phyloP scores from a whole-genome alignment of 2,329 filamentous ascomycete genomes.

The Elsinoe batatas region DNA sequence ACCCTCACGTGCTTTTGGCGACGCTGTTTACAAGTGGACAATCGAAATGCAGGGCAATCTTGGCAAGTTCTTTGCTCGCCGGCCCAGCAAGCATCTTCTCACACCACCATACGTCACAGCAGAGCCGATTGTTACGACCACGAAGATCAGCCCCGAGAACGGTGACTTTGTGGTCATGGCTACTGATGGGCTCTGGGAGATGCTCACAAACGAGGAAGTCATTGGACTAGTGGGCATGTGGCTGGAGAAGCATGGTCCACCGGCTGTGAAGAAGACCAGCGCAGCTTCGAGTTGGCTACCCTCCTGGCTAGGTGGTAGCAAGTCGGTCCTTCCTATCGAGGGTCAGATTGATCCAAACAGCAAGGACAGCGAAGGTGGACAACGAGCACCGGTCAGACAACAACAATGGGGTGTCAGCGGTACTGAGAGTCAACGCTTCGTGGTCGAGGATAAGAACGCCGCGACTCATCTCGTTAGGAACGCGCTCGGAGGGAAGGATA shows the following conservation, averaged over 20 bases:
- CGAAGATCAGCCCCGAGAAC: conserved; percentile 76
- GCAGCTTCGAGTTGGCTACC: conserved; percentile 55
- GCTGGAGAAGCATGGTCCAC: conserved; percentile 58
- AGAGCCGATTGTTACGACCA: conserved; percentile 88
- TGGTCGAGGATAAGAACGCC: conserved; percentile 89
- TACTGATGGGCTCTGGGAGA: conserved; percentile 96
- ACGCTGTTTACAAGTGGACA: conserved; percentile 95
- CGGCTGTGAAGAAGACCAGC: not conserved
- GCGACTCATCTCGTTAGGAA: conserved; percentile 94
- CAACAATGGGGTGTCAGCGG: conserved; percentile 80
- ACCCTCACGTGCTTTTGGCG: conserved; percentile 87
- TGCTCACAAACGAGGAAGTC: conserved; percentile 97
- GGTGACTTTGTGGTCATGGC: conserved; percentile 95
- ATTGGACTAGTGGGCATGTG: conserved; percentile 93
- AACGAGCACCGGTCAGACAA: conserved; percentile 78
- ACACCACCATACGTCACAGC: conserved; percentile 96
- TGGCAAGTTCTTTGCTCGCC: conserved; percentile 76
- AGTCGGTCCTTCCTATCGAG: conserved; percentile 63
- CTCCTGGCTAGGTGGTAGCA: conserved; percentile 48
- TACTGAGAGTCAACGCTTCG: conserved; percentile 68
- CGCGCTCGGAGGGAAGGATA: conserved; percentile 83
- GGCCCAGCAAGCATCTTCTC: conserved; percentile 64
- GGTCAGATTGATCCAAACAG: conserved; percentile 31
- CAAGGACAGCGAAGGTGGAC: conserved; percentile 46
- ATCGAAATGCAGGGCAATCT: conserved; percentile 73